Evolutionary conservation across 208 protist species (phyloP), one percentile per base, ranked within the genome.

Genomic region (Wallacemonas sp.): DNA sequence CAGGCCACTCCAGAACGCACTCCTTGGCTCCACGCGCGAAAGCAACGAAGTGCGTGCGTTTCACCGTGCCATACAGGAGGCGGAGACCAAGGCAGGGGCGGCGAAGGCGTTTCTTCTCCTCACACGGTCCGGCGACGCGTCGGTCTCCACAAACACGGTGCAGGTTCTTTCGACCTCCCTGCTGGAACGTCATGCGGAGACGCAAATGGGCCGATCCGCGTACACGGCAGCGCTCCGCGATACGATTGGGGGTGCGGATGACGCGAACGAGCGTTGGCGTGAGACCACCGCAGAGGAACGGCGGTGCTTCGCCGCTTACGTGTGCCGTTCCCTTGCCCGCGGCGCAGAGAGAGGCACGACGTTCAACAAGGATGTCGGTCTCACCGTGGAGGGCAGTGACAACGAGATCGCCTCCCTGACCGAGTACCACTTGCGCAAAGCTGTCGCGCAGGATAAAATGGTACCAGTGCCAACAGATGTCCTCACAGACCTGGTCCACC

Each of bases 341-440:
- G 75, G 86, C 69, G 70, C 68, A 5, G 76, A 82, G 22, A 73
- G 71, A 28, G 82, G 82, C 2, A 83, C 69, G 0, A 67, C 62
- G 1, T 91, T 82, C 41, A 80, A 88, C 26, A 72, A 73, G 51
- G 54, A 79, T 11, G 66, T 86, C 0, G 81, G 83, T 0, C 58
- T 84, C 21, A 79, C 79, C 12, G 51, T 88, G 30, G 89, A 95
- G 49, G 89, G 89, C 2, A 49, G 63, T 0, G 89, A 95, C 68
- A 95, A 92, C 68, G 62, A 76, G 0, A 21, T 74, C 4, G 79
- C 91, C 11, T 58, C 79, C 4, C 58, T 85, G 36, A 72, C 88
- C 1, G 77, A 88, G 47, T 77, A 75, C 33, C 80, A 89, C 54
- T 61, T 95, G 59, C 74, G 79, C 33, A 41, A 65, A 28, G 22